Conservation (phyloP, 2,329 filamentous ascomycete species). For the Colletotrichum lupini region DNA sequence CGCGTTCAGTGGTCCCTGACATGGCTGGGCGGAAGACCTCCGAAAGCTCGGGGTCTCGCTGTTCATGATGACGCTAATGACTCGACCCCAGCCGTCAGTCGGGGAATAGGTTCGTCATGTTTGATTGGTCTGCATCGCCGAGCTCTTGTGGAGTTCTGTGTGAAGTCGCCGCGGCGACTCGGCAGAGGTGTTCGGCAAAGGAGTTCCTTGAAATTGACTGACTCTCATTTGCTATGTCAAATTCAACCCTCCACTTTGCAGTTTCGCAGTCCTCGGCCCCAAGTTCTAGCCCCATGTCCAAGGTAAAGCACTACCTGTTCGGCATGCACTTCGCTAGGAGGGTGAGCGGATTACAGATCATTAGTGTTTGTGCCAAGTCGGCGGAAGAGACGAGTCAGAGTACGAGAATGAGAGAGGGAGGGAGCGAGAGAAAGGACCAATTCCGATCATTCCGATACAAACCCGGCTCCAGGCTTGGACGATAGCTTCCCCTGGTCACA, state of each 20-base stretch:
- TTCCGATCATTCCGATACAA: slow-evolving; percentile 20
- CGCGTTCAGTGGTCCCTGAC: slow-evolving; percentile 5
- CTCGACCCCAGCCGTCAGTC: slow-evolving; percentile 15
- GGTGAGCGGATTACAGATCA: neutral
- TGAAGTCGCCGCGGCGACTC: slow-evolving; percentile 7
- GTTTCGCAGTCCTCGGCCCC: neutral
- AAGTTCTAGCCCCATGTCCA: neutral
- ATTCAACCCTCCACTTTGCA: neutral
- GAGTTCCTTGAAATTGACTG: slow-evolving; percentile 9
- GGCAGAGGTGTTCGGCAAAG: slow-evolving; percentile 30
- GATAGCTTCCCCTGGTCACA: neutral
- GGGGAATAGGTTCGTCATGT: neutral
- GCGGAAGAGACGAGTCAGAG: slow-evolving; percentile 10
- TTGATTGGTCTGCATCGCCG: slow-evolving; percentile 5
- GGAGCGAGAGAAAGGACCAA: neutral
- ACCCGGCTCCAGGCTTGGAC: neutral
- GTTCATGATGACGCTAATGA: slow-evolving; percentile 17
- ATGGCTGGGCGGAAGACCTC: slow-evolving; percentile 12
- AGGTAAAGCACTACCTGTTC: neutral
- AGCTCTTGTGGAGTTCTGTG: slow-evolving; percentile 21
- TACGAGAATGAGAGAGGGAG: neutral
- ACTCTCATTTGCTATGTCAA: slow-evolving; percentile 32
- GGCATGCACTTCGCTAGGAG: neutral
- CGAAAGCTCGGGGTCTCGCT: neutral
- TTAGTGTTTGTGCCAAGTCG: slow-evolving; percentile 5